Conservation (phyloP, 257 asterid genomes). For the Solanum bulbocastanum region DNA sequence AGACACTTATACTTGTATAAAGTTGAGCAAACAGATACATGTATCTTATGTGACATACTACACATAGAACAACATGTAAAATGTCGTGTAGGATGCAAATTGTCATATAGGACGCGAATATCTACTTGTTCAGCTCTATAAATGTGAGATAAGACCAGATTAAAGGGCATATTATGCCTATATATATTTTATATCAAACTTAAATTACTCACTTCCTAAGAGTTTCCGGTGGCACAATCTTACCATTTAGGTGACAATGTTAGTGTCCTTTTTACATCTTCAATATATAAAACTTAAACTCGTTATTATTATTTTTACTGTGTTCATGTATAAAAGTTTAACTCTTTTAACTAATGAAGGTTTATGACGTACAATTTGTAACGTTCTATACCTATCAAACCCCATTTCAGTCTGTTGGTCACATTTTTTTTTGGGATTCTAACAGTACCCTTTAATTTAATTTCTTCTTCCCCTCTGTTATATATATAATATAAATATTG, state of each 20-base stretch:
- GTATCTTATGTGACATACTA: not conserved
- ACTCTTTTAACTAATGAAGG: not conserved
- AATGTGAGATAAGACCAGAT: too few relatives aligned
- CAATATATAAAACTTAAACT: not conserved
- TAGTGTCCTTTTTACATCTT: too few relatives aligned
- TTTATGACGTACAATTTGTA: not conserved
- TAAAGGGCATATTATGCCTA: not conserved
- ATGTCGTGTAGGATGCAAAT: too few relatives aligned
- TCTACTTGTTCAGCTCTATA: not conserved
- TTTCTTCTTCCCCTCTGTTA: not conserved
- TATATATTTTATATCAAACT: too few relatives aligned
- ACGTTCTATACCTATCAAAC: not conserved
- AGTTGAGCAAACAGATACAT: too few relatives aligned
- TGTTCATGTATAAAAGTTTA: not conserved
- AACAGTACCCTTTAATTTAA: not conserved
- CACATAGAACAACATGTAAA: not conserved
- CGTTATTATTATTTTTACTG: not conserved
- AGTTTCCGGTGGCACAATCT: not conserved
- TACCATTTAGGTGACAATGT: not conserved
- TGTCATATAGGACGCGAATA: not conserved
- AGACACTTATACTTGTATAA: not conserved
- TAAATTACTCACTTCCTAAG: not conserved
- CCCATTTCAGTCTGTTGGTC: not conserved
- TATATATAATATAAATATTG: not conserved
- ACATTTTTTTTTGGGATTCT: not conserved